These are phyloP conservation scores for Monosporascus sp. DNA, from an alignment of 2,329 filamentous ascomycete species.

Conservation along the genomic window DNA sequence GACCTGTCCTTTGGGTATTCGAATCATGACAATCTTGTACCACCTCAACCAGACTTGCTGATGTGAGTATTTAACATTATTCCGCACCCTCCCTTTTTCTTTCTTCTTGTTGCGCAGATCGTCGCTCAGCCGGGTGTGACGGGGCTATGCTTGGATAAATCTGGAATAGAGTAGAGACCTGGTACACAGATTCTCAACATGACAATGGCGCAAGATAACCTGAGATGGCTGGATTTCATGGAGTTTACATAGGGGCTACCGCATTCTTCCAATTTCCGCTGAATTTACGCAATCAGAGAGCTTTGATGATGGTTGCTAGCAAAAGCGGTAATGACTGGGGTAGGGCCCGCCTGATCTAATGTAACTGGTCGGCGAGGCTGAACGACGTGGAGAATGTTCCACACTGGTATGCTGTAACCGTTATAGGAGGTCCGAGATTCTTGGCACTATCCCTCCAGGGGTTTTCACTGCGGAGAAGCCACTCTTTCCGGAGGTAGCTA, in stretches of 20 bases:
- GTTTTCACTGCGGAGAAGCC: not conserved
- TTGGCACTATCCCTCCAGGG: not conserved
- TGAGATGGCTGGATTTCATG: not conserved
- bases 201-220: not conserved
- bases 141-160: no score
- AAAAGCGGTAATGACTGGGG: not conserved
- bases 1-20: no score
- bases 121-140: no score
- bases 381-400: not conserved
- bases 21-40: no score
- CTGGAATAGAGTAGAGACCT: no score
- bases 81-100: no score
- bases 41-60: no score
- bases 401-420: not conserved
- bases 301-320: not conserved
- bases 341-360: not conserved
- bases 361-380: not conserved
- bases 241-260: not conserved
- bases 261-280: not conserved
- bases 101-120: no score
- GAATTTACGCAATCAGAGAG: not conserved
- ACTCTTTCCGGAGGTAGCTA: not conserved
- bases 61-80: no score
- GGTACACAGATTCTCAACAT: no score
- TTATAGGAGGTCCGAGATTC: no score